Base-by-base conservation (phyloP, 1,139 yeast genomes). In the Debaryomyces singareniensis region DNA sequence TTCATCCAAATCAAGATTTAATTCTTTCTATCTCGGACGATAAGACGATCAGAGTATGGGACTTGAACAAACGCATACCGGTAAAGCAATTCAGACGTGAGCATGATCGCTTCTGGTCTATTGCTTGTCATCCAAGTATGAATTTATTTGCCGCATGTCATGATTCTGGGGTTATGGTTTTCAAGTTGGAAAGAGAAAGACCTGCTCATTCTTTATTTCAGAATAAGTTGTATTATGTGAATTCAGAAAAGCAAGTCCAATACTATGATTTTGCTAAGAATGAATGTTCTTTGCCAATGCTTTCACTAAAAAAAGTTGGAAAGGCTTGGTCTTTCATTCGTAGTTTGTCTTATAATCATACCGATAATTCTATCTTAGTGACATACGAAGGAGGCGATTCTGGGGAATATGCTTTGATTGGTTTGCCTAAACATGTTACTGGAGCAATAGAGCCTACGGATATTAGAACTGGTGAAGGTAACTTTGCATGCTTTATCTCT, bases 41-140 rank as follows among this genome's bases (percentile, higher is more conserved):
- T 62, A 87, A 86, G 60, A 89, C 98, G n/a, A 77, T 93, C 42
- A 75, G 98, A 55, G 84, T 91, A 20, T 93, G 98, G 98, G 98
- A 93, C 55, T 71, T 91, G 49, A 89, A 89, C 63, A 85, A 84
- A 56, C 76, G 98, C 51, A 79, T 91, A 2, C 94, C 95, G 4
- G 86, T 93, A 28, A 91, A 89, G 55, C 95, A 87, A 55, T 91
- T 89, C 65, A 80, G 91, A 58, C 80, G 97, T 53, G 97, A 91
- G 45, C 73, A 78, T 47, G 98, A 91, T 57, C 75, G 97, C 51
- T 89, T 93, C 60, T 93, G 98, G 98, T 68, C 85, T 45, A 70
- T 91, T 44, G 79, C 89, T 13, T 73, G 87, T 28, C 99, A 93
- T 55, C 96, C 96, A 35, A 67, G 71, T 29, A 81, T 89, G 57